Base-by-base conservation (phyloP, 176 grass and related monocot genomes). In the Oryza glaberrima region DNA sequence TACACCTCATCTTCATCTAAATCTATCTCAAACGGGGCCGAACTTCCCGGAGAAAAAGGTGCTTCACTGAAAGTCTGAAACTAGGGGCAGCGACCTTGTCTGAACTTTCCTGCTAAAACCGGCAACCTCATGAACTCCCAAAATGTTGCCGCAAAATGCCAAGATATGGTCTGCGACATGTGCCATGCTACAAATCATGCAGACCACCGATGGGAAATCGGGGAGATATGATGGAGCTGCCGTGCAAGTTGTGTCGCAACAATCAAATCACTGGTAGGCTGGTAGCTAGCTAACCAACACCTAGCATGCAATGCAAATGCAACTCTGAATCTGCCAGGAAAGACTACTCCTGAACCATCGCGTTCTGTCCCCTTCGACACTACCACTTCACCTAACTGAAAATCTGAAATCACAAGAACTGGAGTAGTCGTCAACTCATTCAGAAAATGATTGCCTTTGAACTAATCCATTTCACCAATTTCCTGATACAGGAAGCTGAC, bases 391-490 rank as follows among this genome's bases (percentile, higher is more conserved):
- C 63, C 70, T 35, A 30, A 30, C 28, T 63, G 23, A 82, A 30
- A 30, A 30, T 30, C 15, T 25, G 10, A 47, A 43, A 77, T 84
- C 46, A 77, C 63, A 43, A n/a, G 22, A 17, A 1, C 67, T 38
- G 28, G 28, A 40, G 38, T 14, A 5, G 9, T 63, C 49, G 12
- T 66, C 19, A 13, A 70, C 70, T 3, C 25, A 77, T 63, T 26
- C 17, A 16, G 38, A 40, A 76, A 46, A 85, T 45, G 11, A 84
- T 84, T 73, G 45, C 73, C 66, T 79, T 44, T 83, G 58, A 67
- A 72, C 1, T 7, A 73, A 25, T 9, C 9, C 20, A 68, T 28
- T 64, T 81, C 16, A 9, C 10, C 22, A 80, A 44, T 36, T 64
- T 75, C 35, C 40, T 40, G 63, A 81, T 11, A 81, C 46, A 81